A percentile compares a stretch with the other conserved stretches of the same genome.
Evolutionary conservation across 2,329 filamentous ascomycete species (phyloP).

Genomic region (Alternaria viburni): DNA sequence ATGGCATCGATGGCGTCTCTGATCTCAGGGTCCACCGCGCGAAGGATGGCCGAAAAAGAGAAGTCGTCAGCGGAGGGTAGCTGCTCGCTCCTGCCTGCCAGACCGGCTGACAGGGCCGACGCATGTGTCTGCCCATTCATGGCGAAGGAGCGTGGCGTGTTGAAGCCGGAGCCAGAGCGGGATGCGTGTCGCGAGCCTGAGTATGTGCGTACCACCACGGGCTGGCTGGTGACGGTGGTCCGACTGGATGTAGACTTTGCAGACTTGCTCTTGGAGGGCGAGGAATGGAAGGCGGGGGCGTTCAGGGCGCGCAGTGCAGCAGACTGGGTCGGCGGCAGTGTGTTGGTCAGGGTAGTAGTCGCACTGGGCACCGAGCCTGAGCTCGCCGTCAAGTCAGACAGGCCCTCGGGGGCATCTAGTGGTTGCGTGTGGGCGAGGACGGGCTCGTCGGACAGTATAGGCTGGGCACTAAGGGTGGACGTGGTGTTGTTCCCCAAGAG

Average conservation of each 20-base stretch:
- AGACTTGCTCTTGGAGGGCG: constrained; percentile 38
- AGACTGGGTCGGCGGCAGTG: constrained; percentile 45
- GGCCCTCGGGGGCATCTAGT: constrained; percentile 34
- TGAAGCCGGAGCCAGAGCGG: constrained; percentile 40
- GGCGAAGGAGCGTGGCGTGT: constrained; percentile 39
- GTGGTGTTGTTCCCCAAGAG: constrained; percentile 36
- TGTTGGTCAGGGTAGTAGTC: constrained; percentile 47
- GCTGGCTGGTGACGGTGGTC: constrained; percentile 51
- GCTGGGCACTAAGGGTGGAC: constrained; percentile 20
- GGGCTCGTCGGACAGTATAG: constrained; percentile 18
- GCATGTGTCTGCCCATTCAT: constrained; percentile 37
- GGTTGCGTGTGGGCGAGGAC: constrained; percentile 40
- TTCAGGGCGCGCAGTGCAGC: constrained; percentile 49
- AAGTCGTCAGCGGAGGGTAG: constrained; percentile 60
- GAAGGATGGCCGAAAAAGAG: constrained; percentile 62
- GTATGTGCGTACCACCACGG: constrained; percentile 53
- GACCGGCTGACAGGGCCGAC: constrained; percentile 40
- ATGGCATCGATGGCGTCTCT: constrained; percentile 65
- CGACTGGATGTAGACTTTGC: constrained; percentile 48
- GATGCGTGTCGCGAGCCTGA: constrained; percentile 44
- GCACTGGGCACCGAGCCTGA: constrained; percentile 43
- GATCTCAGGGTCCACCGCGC: constrained; percentile 65
- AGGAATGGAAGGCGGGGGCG: constrained; percentile 46
- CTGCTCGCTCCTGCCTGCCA: constrained; percentile 34
- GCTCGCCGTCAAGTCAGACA: constrained; percentile 41